Evolutionary conservation across 352 stramenopile species (phyloP).

Genomic region (Phytophthora macrochlamydospora): DNA sequence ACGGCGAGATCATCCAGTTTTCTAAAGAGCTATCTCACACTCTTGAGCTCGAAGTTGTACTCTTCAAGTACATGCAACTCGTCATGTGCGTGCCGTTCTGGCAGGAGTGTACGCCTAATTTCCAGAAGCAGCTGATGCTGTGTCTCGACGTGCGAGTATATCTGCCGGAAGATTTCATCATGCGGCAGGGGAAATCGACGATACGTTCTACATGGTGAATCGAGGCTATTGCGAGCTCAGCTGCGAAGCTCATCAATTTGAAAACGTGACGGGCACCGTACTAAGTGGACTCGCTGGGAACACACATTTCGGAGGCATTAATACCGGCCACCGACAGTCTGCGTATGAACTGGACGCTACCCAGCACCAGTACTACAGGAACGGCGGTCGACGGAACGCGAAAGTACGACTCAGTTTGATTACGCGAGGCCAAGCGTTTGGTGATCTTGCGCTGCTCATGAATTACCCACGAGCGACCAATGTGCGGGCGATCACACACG

Average conservation of each 20-base stretch:
- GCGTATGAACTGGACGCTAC: constrained; percentile 25
- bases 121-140: constrained; percentile 70
- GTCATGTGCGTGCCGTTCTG: constrained; percentile 66
- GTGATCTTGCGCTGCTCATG: constrained; percentile 56
- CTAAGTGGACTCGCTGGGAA: constrained; percentile 3
- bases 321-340: constrained; percentile 18
- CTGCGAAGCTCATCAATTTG: constrained; percentile 26
- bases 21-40: constrained; percentile 54
- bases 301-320: background rate
- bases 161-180: constrained; percentile 76
- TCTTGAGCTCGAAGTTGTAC: constrained; percentile 57
- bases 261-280: constrained; percentile 27
- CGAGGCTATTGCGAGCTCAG: constrained; percentile 55
- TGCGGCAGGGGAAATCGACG: constrained; percentile 59
- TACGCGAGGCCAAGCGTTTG: constrained; percentile 43
- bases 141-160: constrained; percentile 65
- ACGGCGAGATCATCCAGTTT: constrained; percentile 58
- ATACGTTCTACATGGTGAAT: constrained; percentile 78
- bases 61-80: constrained; percentile 69
- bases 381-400: constrained; percentile 1
- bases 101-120: constrained; percentile 54
- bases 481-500: constrained; percentile 47
- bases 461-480: constrained; percentile 53
- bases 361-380: constrained; percentile 17
- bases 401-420: constrained; percentile 13